These are phyloP conservation scores for Potentilla sterilis DNA, from an alignment of 306 rosid species.

Conservation along the genomic window DNA sequence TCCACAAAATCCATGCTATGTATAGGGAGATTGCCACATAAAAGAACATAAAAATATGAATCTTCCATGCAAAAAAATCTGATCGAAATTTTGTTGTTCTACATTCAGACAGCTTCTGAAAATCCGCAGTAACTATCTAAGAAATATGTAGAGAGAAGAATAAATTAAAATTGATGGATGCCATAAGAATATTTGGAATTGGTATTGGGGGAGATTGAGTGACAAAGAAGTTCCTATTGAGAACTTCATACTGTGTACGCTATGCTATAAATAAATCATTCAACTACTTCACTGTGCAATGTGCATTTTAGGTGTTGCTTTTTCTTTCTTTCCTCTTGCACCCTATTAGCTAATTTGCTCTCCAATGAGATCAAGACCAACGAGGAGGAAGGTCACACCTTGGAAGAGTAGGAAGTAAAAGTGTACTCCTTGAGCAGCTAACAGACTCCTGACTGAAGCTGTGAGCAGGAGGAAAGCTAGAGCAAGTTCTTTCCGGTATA, in stretches of 20 bases:
- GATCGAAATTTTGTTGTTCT: too few relatives aligned
- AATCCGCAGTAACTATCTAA: conserved; percentile 14
- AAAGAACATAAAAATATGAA: too few relatives aligned
- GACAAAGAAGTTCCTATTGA: conserved; percentile 30
- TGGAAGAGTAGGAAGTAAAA: conserved; percentile 95
- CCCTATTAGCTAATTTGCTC: conserved; percentile 73
- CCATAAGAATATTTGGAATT: conserved; percentile 16
- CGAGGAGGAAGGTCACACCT: conserved; percentile 91
- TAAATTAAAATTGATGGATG: conserved; percentile 41
- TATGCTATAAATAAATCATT: conserved; percentile 16
- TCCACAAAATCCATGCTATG: neutral
- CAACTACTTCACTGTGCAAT: conserved; percentile 7
- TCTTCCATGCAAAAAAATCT: too few relatives aligned
- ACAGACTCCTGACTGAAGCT: conserved; percentile 79
- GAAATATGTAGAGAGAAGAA: conserved; percentile 22
- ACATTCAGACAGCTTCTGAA: neutral
- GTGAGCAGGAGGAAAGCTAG: conserved; percentile 85
- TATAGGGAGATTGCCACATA: neutral
- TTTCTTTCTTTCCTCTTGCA: conserved; percentile 19
- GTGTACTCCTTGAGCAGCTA: conserved; percentile 93
- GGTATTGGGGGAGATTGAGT: conserved; percentile 25
- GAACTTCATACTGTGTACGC: conserved; percentile 20
- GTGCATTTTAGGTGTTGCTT: neutral
- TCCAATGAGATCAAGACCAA: conserved; percentile 94
- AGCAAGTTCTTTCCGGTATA: conserved; percentile 78